Evolutionary conservation across 352 stramenopile genomes (phyloP).

Genomic region (Globisporangium takayamanum): DNA sequence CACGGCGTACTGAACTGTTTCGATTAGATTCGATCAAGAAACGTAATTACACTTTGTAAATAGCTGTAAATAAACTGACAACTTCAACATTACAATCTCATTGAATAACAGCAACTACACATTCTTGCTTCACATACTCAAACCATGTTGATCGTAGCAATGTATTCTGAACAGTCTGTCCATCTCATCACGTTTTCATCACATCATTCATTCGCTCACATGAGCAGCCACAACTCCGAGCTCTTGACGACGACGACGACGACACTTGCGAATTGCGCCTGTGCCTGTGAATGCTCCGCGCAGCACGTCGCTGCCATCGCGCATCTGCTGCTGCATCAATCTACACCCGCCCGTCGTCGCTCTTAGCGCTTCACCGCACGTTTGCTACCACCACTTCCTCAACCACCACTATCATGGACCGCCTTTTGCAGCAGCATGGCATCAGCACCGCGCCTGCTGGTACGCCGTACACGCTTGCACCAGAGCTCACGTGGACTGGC

Average conservation of each 20-base stretch:
- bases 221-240: neutral
- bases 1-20: neutral
- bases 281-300: constrained; percentile 8
- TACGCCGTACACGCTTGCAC: constrained; percentile 42
- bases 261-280: neutral
- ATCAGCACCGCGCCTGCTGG: constrained; percentile 1
- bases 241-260: neutral
- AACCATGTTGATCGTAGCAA: no score
- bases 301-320: neutral
- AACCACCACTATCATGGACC: constrained; percentile 13
- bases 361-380: neutral
- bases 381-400: neutral
- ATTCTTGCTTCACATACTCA: no score
- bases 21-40: no score
- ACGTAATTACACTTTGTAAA: no score
- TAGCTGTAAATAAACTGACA: neutral
- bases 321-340: neutral
- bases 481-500: constrained; percentile 67
- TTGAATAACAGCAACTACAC: no score
- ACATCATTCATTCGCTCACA: neutral
- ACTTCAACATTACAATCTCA: constrained; percentile 9
- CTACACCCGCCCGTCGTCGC: neutral
- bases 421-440: constrained; percentile 14
- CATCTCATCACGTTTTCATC: neutral
- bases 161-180: no score